Base-by-base conservation (phyloP, 352 stramenopile genomes). In the Pilasporangium apinafurcum region DNA sequence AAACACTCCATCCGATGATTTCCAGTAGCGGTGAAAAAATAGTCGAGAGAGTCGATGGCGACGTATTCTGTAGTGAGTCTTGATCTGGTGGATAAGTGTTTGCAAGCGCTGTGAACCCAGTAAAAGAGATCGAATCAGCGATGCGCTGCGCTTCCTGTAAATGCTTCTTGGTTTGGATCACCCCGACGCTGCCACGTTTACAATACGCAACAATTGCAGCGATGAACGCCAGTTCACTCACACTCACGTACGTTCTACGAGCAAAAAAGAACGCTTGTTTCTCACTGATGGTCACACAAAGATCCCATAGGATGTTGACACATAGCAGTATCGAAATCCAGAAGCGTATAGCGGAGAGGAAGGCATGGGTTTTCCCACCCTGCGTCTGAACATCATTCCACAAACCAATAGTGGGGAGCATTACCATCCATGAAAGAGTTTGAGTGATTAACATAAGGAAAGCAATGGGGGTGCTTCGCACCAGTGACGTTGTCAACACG, bases 341-440 rank as follows among this genome's bases (percentile, higher is more conserved):
- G 9, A 57, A 24, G 14, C 71, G 65, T 37, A 64, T 31, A 30
- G 64, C 55, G 13, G 68, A 68, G 26, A 79, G 26, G 37, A 62
- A 51, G 5, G 54, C 44, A 44, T 84, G 61, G 34, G 38, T 38
- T 8, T 25, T 44, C 20, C 40, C 45, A 54, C 8, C 59, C 48
- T 47, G 33, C 8, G 57, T 36, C 36, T 60, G 42, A 8, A 49
- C 45, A 29, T 67, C 58, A n/a, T 51, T 36, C 38, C 58, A 63
- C 22, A 69, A 44, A 3, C 56, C 47, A n/a, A 45, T 42, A 8
- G 52, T 55, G 8, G 68, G 72, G 14, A 78, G 26, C n/a, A 85
- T 34, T n/a, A 77, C 32, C 16, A 56, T 59, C 68, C 72, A 85
- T 4, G 68, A 66, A 5, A 85, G 22, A 13, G 78, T n/a, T 18